Conservation (phyloP, 768 basidiomycete species). For the Suillus subluteus region DNA sequence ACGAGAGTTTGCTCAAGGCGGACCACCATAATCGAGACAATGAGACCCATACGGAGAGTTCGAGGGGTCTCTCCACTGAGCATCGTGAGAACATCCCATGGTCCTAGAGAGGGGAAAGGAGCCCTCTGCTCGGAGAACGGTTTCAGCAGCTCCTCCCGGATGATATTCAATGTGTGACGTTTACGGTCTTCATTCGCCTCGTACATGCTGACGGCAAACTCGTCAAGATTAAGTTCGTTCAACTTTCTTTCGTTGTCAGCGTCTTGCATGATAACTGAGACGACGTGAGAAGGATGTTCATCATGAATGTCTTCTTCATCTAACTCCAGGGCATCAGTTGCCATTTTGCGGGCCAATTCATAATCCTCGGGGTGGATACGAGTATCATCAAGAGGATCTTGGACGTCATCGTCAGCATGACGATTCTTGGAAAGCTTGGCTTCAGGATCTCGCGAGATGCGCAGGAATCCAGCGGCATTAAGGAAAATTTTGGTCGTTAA, state of each 20-base stretch:
- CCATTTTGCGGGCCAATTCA: conserved; percentile 97
- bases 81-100: conserved; percentile 92
- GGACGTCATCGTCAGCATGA: conserved; percentile 64
- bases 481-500: conserved; percentile 88
- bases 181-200: conserved; percentile 85
- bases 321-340: conserved; percentile 93
- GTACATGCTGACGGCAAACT: conserved; percentile 92
- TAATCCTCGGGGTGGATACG: conserved; percentile 98
- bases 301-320: conserved; percentile 97
- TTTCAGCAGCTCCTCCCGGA: conserved; percentile 79
- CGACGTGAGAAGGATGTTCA: conserved; percentile 89
- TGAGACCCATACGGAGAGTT: conserved; percentile 77
- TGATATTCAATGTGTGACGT: conserved; percentile 86
- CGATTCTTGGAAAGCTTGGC: conserved; percentile 62
- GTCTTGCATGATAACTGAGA: conserved; percentile 85
- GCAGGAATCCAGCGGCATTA: conserved; percentile 91
- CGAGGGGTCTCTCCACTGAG: conserved; percentile 87
- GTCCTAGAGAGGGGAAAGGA: conserved; percentile 61
- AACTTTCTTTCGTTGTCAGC: conserved; percentile 78
- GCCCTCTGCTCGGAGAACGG: conserved; percentile 81
- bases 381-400: conserved; percentile 92
- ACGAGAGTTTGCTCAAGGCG: conserved; percentile 57
- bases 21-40: conserved; percentile 74
- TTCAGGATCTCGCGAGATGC: conserved; percentile 77
- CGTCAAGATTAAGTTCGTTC: conserved; percentile 90